Evolutionary conservation across 306 rosid genomes (phyloP), one percentile per base, ranked within the genome.

Genomic region (Lagenaria siceraria): DNA sequence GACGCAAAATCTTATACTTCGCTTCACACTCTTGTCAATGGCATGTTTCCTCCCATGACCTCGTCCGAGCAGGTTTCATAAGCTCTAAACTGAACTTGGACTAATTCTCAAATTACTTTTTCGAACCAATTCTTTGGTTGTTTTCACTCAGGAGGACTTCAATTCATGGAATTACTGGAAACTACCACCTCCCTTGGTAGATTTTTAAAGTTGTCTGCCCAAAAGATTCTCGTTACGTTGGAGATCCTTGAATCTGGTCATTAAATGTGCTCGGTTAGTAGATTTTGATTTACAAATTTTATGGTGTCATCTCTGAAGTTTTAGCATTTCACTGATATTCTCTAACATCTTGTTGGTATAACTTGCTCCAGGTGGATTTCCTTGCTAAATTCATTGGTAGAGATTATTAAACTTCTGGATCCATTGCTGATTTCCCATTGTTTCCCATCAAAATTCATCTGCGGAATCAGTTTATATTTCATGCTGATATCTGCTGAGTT

Each of bases 91-190:
- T 56, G 46, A 75, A 83, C 78, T 60, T 74, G 25, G 75, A 77
- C 80, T 63, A 35, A 75, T 72, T 68, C 79, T 80, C 48, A 69
- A 51, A 61, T n/a, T 71, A 21, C 66, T 38, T 55, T 13, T 54
- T 55, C 2, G 22, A 54, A 55, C 21, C 78, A 53, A 54, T 21
- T 54, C 66, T 12, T 75, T 14, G 48, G 10, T 33, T 51, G 11
- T 19, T 72, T 79, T 82, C 52, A 48, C n/a, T n/a, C 91, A 92
- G 99, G 98, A 96, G 90, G 98, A 96, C 82, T 92, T 68, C 72
- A 96, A 96, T 83, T 79, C 96, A 21, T 96, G 99, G 99, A 96
- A 96, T 85, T 96, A 31, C 88, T 96, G 99, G 99, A 96, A 80
- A 84, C 74, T 96, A 63, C 91, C 97, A 12, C 90, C 86, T 68